Percentiles rank a stretch among this genome's conserved stretches.
Evolutionary conservation across 305 asterid species (phyloP).

Genomic region (Solanum hybrid): DNA sequence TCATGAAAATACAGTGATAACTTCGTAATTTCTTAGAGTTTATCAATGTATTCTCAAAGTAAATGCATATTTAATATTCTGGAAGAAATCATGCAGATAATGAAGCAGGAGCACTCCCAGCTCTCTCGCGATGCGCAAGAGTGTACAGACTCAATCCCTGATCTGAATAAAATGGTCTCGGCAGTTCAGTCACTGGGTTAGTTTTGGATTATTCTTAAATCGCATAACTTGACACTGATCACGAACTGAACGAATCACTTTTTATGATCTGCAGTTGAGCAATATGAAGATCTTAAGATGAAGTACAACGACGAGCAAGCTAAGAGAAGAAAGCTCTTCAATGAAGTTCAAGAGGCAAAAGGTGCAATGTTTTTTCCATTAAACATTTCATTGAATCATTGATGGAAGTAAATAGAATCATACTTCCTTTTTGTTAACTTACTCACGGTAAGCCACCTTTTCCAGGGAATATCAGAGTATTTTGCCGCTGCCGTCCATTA

Average conservation of each 20-base stretch:
- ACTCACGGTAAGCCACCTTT: background rate
- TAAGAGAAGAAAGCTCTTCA: constrained; percentile 78
- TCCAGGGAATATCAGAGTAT: constrained; percentile 93
- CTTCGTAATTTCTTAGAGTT: background rate
- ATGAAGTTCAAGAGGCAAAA: constrained; percentile 92
- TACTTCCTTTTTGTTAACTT: background rate
- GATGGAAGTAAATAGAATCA: background rate
- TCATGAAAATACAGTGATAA: background rate
- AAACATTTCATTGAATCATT: background rate
- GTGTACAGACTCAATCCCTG: constrained; percentile 76
- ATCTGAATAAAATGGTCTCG: constrained; percentile 72
- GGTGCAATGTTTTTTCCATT: constrained; percentile 26
- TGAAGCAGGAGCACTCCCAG: constrained; percentile 70
- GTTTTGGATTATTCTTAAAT: constrained; percentile 11
- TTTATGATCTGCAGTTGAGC: constrained; percentile 53
- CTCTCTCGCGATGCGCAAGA: constrained; percentile 90
- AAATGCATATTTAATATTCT: background rate
- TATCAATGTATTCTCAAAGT: background rate
- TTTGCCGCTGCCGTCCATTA: constrained; percentile 95
- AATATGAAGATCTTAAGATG: constrained; percentile 88
- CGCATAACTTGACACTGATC: background rate
- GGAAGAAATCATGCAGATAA: constrained; percentile 29
- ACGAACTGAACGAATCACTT: background rate
- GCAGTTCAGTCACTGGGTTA: constrained; percentile 94
- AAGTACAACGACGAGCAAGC: constrained; percentile 89